A percentile compares a stretch with the other conserved stretches of the same genome.
Evolutionary conservation across 2,329 filamentous ascomycete species (phyloP).

Genomic region (Pseudopyrenochaeta lycopersici): DNA sequence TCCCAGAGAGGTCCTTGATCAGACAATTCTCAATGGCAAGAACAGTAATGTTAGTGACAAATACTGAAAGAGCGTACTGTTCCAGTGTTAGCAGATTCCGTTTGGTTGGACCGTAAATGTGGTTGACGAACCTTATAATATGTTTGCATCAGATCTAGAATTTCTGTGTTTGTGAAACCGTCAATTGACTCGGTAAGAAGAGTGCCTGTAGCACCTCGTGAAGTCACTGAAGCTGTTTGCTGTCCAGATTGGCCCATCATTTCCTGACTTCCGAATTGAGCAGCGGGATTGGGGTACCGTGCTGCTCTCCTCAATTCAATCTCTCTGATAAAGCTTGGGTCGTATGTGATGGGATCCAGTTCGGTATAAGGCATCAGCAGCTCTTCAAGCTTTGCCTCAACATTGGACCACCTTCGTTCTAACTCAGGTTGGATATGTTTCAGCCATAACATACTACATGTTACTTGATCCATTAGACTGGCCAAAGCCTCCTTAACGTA

Average conservation of each 20-base stretch:
- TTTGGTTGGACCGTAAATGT: background rate
- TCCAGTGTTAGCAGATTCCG: conserved; percentile 7
- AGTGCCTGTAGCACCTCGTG: conserved; percentile 2
- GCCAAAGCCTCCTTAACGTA: conserved; percentile 25
- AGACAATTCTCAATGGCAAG: conserved; percentile 39
- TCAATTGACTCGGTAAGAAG: conserved; percentile 32
- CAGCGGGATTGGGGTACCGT: conserved; percentile 5
- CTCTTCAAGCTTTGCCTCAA: conserved; percentile 32
- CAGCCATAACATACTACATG: conserved; percentile 19
- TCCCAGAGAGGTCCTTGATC: conserved; percentile 24
- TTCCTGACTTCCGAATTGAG: background rate
- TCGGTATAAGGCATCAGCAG: conserved; percentile 28
- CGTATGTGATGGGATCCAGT: conserved; percentile 31
- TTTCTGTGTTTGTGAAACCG: conserved; percentile 34
- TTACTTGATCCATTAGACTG: conserved; percentile 26
- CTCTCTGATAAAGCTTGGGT: conserved; percentile 28
- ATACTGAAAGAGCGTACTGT: conserved; percentile 33
- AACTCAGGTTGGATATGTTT: conserved; percentile 29
- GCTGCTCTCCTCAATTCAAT: conserved; percentile 20
- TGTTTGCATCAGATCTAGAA: conserved; percentile 34
- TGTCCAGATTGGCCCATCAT: background rate
- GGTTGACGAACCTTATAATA: conserved; percentile 33
- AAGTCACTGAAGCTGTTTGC: background rate
- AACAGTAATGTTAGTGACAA: conserved; percentile 37
- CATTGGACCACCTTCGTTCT: conserved; percentile 13